phyloP scores from a whole-genome alignment of 495 filamentous ascomycete genomes.

The Hyaloscypha variabilis region DNA sequence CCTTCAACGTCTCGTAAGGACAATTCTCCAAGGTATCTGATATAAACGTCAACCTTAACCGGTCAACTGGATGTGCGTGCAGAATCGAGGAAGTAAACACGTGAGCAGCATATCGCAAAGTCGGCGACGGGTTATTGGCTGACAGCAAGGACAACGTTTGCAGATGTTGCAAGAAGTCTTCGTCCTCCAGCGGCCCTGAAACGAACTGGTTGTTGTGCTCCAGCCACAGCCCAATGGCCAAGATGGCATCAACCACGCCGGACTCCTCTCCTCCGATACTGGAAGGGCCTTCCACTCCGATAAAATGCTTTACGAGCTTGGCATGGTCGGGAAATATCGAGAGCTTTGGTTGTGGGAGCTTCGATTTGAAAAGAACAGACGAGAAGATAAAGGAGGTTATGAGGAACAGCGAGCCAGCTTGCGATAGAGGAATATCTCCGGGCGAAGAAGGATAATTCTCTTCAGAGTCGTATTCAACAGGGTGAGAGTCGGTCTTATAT shows the following conservation, averaged over 20 bases:
- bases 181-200: constrained; percentile 36
- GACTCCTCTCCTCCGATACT: constrained; percentile 36
- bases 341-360: constrained; percentile 44
- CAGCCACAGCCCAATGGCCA: constrained; percentile 55
- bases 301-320: constrained; percentile 59
- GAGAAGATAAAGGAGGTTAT: constrained; percentile 59
- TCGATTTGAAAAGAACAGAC: constrained; percentile 52
- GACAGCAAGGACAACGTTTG: constrained; percentile 68
- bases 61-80: constrained; percentile 73
- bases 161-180: constrained; percentile 53
- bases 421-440: constrained; percentile 73
- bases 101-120: constrained; percentile 73
- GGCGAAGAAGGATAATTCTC: constrained; percentile 46
- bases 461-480: constrained; percentile 26
- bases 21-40: constrained; percentile 80
- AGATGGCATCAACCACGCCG: constrained; percentile 44
- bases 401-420: constrained; percentile 67
- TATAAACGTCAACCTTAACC: constrained; percentile 74
- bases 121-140: constrained; percentile 66
- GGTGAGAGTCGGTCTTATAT: constrained; percentile 41
- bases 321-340: constrained; percentile 68
- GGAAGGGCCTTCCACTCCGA: constrained; percentile 49
- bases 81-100: constrained; percentile 72
- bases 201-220: constrained; percentile 41
- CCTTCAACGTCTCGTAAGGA: constrained; percentile 75